A percentile compares a stretch with the other conserved stretches of the same genome.
These are phyloP conservation scores for Xylaria longipes DNA, from an alignment of 495 filamentous ascomycete species.

Conservation along the genomic window DNA sequence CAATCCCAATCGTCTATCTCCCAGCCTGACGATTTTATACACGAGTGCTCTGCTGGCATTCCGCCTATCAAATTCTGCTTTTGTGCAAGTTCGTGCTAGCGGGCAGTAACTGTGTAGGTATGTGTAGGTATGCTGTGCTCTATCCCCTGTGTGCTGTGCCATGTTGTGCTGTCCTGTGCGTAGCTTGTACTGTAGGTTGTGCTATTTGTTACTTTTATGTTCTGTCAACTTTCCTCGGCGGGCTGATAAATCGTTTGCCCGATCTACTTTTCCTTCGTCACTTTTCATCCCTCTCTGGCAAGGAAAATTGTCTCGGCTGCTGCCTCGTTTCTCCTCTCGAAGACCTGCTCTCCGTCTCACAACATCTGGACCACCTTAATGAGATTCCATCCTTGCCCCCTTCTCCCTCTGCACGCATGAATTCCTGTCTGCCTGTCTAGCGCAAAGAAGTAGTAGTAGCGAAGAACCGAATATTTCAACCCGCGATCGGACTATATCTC, in stretches of 20 bases:
- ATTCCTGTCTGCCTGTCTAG: not conserved
- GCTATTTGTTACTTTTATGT: conserved; percentile 33
- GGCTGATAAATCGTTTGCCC: conserved; percentile 30
- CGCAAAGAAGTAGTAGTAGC: conserved; percentile 16
- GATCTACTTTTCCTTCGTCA: conserved; percentile 14
- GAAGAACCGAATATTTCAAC: conserved; percentile 5
- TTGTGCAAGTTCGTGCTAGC: conserved; percentile 31
- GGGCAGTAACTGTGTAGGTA: not conserved
- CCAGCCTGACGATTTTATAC: conserved; percentile 43
- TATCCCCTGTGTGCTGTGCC: conserved; percentile 31
- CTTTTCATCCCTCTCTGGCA: conserved; percentile 12
- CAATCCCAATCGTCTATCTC: conserved; percentile 22
- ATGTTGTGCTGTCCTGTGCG: conserved; percentile 17
- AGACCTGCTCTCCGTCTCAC: conserved; percentile 4
- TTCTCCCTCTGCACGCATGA: conserved; percentile 9
- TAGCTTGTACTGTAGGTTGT: conserved; percentile 19
- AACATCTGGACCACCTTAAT: not conserved
- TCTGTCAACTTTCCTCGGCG: conserved; percentile 31
- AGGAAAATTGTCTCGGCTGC: conserved; percentile 1
- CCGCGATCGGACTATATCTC: not conserved
- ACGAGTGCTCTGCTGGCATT: conserved; percentile 20
- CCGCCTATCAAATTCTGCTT: conserved; percentile 40
- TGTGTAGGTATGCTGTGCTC: not conserved
- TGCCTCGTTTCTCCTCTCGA: conserved; percentile 6
- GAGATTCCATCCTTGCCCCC: not conserved